phyloP scores from a whole-genome alignment of 1,284 basidiomycete species.

The Sanghuangporus weigelae region DNA sequence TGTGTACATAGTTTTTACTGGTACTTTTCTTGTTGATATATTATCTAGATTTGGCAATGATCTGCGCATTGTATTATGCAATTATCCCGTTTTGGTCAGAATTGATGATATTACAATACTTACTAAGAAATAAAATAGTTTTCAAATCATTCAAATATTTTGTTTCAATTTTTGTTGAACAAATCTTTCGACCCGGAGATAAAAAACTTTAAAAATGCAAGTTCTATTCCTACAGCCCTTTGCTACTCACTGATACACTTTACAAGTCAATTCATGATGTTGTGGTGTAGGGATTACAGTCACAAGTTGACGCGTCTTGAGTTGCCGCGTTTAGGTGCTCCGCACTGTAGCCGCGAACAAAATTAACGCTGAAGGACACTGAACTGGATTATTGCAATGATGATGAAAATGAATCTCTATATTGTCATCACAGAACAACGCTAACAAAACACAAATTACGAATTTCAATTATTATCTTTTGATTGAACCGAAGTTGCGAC shows the following conservation, averaged over 20 bases:
- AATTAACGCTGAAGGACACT: too few relatives aligned
- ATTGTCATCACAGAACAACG: not conserved
- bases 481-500: not conserved
- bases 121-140: not conserved
- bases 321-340: not conserved
- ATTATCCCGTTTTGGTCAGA: not conserved
- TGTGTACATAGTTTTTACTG: not conserved
- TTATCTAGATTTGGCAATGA: not conserved
- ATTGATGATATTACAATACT: not conserved
- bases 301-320: not conserved
- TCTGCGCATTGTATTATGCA: not conserved
- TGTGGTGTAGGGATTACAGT: not conserved
- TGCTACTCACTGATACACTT: not conserved
- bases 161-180: not conserved
- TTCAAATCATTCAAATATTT: not conserved
- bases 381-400: too few relatives aligned
- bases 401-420: not conserved
- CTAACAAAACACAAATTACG: not conserved
- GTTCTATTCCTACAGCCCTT: not conserved
- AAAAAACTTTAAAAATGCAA: not conserved
- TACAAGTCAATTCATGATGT: not conserved
- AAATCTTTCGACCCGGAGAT: not conserved
- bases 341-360: not conserved
- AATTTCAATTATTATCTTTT: not conserved
- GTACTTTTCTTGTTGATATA: not conserved